Evolutionary conservation across 768 basidiomycete species (phyloP), one percentile per base, ranked within the genome.

Genomic region (Thelephora ganbajun): DNA sequence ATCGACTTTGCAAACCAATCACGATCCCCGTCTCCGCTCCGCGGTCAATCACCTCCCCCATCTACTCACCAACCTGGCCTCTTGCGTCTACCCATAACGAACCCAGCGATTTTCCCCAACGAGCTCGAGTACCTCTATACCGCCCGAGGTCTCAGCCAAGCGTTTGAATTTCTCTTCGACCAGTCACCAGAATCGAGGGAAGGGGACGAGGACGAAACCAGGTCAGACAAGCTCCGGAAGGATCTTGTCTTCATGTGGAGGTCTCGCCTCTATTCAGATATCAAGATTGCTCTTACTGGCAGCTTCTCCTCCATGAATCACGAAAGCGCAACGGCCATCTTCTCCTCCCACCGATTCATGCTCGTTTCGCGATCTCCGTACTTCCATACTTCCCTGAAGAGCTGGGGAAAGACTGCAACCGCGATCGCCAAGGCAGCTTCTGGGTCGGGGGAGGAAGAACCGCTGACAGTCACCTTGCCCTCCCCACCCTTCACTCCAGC

Each of bases 181-280:
- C 65, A 68, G 45, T 60, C 65, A 9, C 69, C 67, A 53, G 63
- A 59, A 50, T 61, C 61, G 36, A 67, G 65, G 35, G 67, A 67
- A 47, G 77, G 63, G 46, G 68, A 69, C 53, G 56, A 64, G 7
- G 76, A 66, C 61, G 77, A 71, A 53, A 66, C 74, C 41, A 68
- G 88, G 12, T 66, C 87, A 35, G 88, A 90, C 62, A 88, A 91
- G 65, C 76, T 96, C 9, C 78, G 89, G 51, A 89, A 90, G 63
- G 94, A 97, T 58, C 72, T 96, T 23, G 86, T 93, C 19, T 96
- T 83, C 69, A 94, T 92, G 90, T 97, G 93, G 94, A 69, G 94
- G 30, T 87, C 85, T 11, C 79, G 91, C 44, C 77, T 98, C 14
- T 98, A 92, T 61, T 88, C 90, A 2, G 94, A 98, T 62, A 77